Conservation (phyloP, 768 basidiomycete genomes). For the Rhodocollybia butyracea region DNA sequence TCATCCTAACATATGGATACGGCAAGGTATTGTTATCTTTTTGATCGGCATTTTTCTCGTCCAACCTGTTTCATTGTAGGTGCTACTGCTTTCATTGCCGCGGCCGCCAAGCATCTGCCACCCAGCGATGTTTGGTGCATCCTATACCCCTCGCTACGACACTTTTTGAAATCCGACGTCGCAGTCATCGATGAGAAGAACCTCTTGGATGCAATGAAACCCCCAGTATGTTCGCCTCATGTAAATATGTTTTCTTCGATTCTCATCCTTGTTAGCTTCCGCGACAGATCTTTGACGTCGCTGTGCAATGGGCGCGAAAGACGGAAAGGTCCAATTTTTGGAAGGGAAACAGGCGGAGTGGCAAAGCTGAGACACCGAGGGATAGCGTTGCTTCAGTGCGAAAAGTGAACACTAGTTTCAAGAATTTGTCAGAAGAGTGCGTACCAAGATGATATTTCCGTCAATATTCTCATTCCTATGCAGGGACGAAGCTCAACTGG, state of each 20-base stretch:
- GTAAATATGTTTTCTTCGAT: background rate
- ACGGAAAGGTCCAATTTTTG: slow-evolving; percentile 80
- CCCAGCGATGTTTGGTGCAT: slow-evolving; percentile 96
- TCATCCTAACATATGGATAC: slow-evolving; percentile 94
- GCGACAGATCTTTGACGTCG: slow-evolving; percentile 79
- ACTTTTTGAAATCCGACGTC: slow-evolving; percentile 84
- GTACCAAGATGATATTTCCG: too few species aligned
- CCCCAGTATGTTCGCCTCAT: slow-evolving; percentile 49
- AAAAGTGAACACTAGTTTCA: slow-evolving; percentile 44
- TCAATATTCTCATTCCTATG: slow-evolving; percentile 6
- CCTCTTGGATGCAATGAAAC: slow-evolving; percentile 72
- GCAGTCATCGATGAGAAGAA: slow-evolving; percentile 68
- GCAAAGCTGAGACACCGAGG: slow-evolving; percentile 63
- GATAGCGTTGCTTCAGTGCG: slow-evolving; percentile 70
- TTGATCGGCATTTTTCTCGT: slow-evolving; percentile 4
- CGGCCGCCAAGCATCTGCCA: slow-evolving; percentile 79
- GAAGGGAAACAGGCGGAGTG: slow-evolving; percentile 33
- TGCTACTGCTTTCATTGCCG: slow-evolving; percentile 83
- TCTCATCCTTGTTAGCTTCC: slow-evolving; percentile 34
- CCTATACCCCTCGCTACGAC: slow-evolving; percentile 85
- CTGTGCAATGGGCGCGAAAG: slow-evolving; percentile 86
- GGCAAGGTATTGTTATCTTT: slow-evolving; percentile 59
- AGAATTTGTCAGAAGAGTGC: slow-evolving; percentile 74
- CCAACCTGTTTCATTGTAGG: slow-evolving; percentile 41
- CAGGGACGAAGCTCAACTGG: slow-evolving; percentile 76